A percentile compares a stretch with the other conserved stretches of the same genome.
Conservation (phyloP, 2,329 filamentous ascomycete species). For the Chlorencoelia australis region DNA sequence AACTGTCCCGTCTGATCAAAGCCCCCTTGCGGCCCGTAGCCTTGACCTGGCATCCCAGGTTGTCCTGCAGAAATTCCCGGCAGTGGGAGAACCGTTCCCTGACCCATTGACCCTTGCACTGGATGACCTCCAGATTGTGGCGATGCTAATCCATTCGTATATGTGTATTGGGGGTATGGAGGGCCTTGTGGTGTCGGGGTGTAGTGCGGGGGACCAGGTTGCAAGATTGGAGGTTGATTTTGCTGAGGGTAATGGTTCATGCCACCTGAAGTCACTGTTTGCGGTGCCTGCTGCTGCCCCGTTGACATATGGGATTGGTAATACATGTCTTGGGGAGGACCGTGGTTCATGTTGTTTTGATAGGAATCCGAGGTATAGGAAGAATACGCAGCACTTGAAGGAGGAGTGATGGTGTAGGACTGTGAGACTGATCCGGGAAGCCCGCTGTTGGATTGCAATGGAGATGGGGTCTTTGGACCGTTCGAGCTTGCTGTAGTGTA, state of each 20-base stretch:
- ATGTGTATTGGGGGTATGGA: constrained; percentile 60
- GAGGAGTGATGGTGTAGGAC: constrained; percentile 24
- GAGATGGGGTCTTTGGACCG: constrained; percentile 70
- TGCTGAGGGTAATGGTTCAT: constrained; percentile 72
- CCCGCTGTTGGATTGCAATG: constrained; percentile 43
- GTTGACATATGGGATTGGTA: constrained; percentile 72
- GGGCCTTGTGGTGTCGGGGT: constrained; percentile 36
- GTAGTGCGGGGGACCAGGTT: constrained; percentile 62
- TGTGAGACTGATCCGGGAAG: constrained; percentile 33
- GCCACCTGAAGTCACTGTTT: constrained; percentile 63
- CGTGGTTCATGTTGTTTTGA: constrained; percentile 66
- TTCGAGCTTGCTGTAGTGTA: constrained; percentile 41
- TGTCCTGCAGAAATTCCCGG: constrained; percentile 42
- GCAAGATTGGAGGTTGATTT: constrained; percentile 61
- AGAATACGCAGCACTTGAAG: constrained; percentile 31
- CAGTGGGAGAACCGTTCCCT: constrained; percentile 59
- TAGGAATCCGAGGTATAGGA: constrained; percentile 31
- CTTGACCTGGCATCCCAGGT: constrained; percentile 37
- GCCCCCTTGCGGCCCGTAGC: constrained; percentile 38
- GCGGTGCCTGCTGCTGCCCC: constrained; percentile 63
- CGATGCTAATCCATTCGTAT: constrained; percentile 70
- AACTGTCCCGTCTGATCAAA: constrained; percentile 86
- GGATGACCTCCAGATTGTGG: constrained; percentile 59
- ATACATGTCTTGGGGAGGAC: constrained; percentile 75
- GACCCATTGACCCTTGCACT: constrained; percentile 60